A percentile compares a stretch with the other conserved stretches of the same genome.
Evolutionary conservation across 257 asterid genomes (phyloP).

Genomic region (Coffea canephora): DNA sequence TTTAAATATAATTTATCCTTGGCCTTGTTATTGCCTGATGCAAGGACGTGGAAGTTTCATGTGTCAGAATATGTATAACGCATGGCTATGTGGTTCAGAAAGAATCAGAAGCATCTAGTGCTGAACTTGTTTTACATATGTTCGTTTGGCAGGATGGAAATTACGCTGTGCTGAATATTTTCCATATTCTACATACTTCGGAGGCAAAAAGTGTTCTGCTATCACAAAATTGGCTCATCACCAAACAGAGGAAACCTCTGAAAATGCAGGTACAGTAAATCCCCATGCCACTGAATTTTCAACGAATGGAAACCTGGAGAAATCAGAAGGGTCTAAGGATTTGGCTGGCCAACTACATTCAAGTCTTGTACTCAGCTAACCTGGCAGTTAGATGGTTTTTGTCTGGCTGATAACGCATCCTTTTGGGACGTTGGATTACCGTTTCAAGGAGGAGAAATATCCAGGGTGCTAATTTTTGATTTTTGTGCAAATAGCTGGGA

Average conservation of each 20-base stretch:
- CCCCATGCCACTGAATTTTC: slow-evolving; percentile 33
- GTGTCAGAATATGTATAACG: background rate
- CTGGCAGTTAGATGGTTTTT: slow-evolving; percentile 9
- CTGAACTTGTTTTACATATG: slow-evolving; percentile 9
- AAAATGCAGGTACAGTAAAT: slow-evolving; percentile 44
- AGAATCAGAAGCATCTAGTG: background rate
- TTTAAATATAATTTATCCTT: background rate
- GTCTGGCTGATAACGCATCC: slow-evolving; percentile 18
- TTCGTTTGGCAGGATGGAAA: slow-evolving; percentile 73
- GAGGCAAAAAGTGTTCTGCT: slow-evolving; percentile 71
- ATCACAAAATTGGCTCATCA: slow-evolving; percentile 30
- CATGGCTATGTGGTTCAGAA: background rate
- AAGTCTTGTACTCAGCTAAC: slow-evolving; percentile 20
- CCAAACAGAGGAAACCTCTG: slow-evolving; percentile 39
- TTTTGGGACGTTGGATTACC: background rate
- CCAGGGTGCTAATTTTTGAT: slow-evolving; percentile 8
- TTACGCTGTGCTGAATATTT: slow-evolving; percentile 70
- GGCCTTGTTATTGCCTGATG: background rate
- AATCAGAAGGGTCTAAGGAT: slow-evolving; percentile 49
- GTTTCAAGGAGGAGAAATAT: slow-evolving; percentile 11
- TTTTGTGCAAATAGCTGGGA: slow-evolving; percentile 7
- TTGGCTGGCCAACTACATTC: slow-evolving; percentile 42
- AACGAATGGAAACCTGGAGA: slow-evolving; percentile 64
- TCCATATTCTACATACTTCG: slow-evolving; percentile 71
- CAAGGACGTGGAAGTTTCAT: background rate